Base-by-base conservation (phyloP, 441 rosid genomes). In the Pelargonium fulgidum region DNA sequence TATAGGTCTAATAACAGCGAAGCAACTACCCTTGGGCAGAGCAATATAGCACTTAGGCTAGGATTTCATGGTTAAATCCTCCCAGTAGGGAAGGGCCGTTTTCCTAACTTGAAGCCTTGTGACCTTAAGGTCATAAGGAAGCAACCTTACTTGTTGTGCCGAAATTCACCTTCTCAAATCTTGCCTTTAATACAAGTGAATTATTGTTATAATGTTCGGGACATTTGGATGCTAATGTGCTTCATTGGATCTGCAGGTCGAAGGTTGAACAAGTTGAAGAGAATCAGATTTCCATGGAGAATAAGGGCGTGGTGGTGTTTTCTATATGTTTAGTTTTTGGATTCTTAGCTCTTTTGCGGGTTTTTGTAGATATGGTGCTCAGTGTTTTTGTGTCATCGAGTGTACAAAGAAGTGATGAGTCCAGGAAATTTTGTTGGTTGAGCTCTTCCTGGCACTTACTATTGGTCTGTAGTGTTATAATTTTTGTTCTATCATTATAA, bases 401-500 rank as follows among this genome's bases (percentile, higher is more conserved):
- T 33, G 76, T 67, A 70, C 61, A 72, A 72, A 76, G 72, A 65
- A 68, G 67, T 9, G 77, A 80, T 54, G 66, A 77, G 72, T 62
- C 84, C 56, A 16, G 87, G 87, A 80, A 86, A 80, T 89, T 89
- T 89, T 86, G 88, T 82, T 68, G 73, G 65, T 44, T 41, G 70
- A 80, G 81, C 72, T 78, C 83, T 79, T 85, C 94, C 80, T 85
- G 95, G 95, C 65, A 81, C 69, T 72, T 88, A 65, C 78, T 93
- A 67, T 50, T 78, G 54, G 83, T 82, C 64, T 83, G 86, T 77
- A 74, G 82, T 71, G 69, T 78, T 64, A 66, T 80, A n/a, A 70
- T 89, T 68, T 78, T 87, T 45, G 72, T 87, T 76, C 68, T 87
- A 50, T 81, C 87, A 4, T 71, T 89, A 72, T 89, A 71, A 84